Evolutionary conservation across 306 rosid genomes (phyloP).

Genomic region (Cucurbita pepo): DNA sequence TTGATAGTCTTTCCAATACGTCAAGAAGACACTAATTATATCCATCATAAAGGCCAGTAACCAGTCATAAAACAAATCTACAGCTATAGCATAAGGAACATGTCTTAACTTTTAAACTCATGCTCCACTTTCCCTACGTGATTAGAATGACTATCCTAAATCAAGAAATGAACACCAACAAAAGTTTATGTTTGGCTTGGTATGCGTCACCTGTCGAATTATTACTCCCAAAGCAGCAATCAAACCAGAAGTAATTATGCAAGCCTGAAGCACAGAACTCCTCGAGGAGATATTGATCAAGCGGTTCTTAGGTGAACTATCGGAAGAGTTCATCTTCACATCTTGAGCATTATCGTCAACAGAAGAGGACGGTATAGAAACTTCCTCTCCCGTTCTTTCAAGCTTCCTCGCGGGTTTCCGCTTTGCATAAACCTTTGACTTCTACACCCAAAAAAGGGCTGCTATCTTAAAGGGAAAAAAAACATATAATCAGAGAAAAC

Average conservation of each 20-base stretch:
- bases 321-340: conserved; percentile 17
- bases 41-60: neutral
- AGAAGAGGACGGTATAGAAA: conserved; percentile 19
- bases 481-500: neutral
- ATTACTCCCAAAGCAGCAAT: conserved; percentile 55
- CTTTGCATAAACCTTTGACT: conserved; percentile 34
- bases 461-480: neutral
- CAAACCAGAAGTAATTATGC: conserved; percentile 52
- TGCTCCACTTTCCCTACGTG: neutral
- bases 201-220: conserved; percentile 49
- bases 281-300: conserved; percentile 35
- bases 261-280: conserved; percentile 64
- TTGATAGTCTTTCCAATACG: neutral
- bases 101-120: neutral
- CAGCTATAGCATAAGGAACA: neutral
- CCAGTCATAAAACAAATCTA: neutral
- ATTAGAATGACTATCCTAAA: neutral
- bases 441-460: conserved; percentile 14
- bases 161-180: neutral
- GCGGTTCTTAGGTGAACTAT: conserved; percentile 22
- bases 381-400: conserved; percentile 17
- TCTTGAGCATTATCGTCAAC: conserved; percentile 27
- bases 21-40: neutral
- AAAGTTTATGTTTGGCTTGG: neutral
- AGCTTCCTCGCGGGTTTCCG: conserved; percentile 38